Base-by-base conservation (phyloP, 2,329 filamentous ascomycete genomes). In the Pseudopyrenochaeta lycopersici region DNA sequence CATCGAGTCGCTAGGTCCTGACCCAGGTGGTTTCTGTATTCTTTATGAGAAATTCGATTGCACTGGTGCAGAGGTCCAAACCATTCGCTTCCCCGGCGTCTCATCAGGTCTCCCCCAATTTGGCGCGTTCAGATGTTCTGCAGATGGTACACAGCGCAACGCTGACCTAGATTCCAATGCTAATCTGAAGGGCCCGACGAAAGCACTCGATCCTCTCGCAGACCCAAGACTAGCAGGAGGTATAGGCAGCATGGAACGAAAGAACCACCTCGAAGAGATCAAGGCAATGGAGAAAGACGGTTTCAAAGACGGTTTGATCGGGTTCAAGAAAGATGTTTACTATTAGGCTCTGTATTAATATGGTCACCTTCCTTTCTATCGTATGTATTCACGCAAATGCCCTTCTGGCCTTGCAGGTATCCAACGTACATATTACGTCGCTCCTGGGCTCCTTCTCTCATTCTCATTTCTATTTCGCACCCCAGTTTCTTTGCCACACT, bases 1-100 rank as follows among this genome's bases (percentile, higher is more conserved):
- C 48, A 65, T 56, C 23, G 60, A 51, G 44, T 74, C 71, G 7
- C 67, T 75, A 33, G 72, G 72, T 9, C 72, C 72, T 0, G 72
- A 75, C 36, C 63, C 67, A 15, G 65, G 66, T 29, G 66, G 68
- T 12, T 58, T 56, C 11, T 75, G 72, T 54, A 52, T 54, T 2
- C 58, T 74, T 6, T 75, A 66, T 44, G 41, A 56, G 12, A 58
- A 57, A 10, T 49, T 56, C 14, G 57, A 60, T 14, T 75, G 72
- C 50, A 63, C 47, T 0, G 67, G 64, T 1, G 51, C 40, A 0
- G 43, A 60, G 7, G 49, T 74, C 3, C 39, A 47, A 31, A 62
- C 58, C 2, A 30, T 74, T 0, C 46, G 54, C 3, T 75, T 70
- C 15, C 72, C 72, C 1, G 72, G 72, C 10, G 36, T 61, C 1